Percentiles rank a stretch among this genome's conserved stretches.
phyloP scores from a whole-genome alignment of 768 basidiomycete genomes.

The Polyporus arcularius region DNA sequence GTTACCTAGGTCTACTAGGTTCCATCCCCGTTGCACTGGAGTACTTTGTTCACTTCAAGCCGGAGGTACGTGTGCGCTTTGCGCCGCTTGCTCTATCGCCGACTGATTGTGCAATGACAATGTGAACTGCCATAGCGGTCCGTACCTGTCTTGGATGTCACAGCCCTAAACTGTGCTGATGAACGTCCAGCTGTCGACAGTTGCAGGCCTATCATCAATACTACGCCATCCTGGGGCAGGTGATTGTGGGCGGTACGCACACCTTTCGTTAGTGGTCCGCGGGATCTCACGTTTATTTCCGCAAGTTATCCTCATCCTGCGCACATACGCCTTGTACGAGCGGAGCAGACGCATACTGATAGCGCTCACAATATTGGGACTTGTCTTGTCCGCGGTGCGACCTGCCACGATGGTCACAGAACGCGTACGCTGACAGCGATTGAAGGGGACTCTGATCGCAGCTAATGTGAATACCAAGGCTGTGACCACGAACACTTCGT shows the following conservation, averaged over 20 bases:
- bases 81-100: background rate
- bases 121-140: conserved; percentile 1
- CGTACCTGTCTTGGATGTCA: background rate
- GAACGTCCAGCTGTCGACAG: conserved; percentile 1
- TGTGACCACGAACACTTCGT: background rate
- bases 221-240: conserved; percentile 1
- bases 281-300: background rate
- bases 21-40: conserved; percentile 20
- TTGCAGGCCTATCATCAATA: conserved; percentile 8
- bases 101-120: background rate
- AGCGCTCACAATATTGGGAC: no score
- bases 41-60: conserved; percentile 3
- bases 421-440: background rate
- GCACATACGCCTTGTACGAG: no score
- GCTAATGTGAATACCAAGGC: background rate
- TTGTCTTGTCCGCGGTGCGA: background rate
- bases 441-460: background rate
- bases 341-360: no score
- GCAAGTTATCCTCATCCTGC: background rate
- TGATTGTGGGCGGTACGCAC: conserved; percentile 2
- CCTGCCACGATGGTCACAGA: no score
- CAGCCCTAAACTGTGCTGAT: background rate
- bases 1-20: conserved; percentile 26
- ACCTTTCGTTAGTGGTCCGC: background rate
- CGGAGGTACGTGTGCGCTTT: background rate